Base-by-base conservation (phyloP, 192 early-diverging fungal genomes). In the Mortierella alpina region DNA sequence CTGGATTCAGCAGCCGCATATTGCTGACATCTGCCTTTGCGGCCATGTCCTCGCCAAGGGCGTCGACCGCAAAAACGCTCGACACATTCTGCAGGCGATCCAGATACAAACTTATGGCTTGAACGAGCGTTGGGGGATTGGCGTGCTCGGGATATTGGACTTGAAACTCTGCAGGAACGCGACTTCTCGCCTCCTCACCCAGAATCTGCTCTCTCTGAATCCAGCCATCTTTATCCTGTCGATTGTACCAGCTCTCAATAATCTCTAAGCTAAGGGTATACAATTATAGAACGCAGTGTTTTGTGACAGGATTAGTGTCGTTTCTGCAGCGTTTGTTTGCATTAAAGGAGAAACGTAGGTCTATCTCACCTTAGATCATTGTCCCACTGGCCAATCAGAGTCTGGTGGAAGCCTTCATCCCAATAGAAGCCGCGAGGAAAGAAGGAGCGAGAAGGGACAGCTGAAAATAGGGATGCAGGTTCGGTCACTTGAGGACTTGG, bases 401-500 rank as follows among this genome's bases (percentile, higher is more conserved):
- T 83, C 69, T 95, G 90, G 68, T 96, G 95, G 78, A 97, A 98
- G 0, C 97, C 97, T 82, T 96, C 95, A 81, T 98, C 97, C 93
- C 97, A 98, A 49, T 96, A 88, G 63, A 97, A 98, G n/a, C 97
- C 97, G 42, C 97, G 88, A 53, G 97, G 96, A 76, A 98, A 98
- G 75, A 98, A 98, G 14, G 97, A 93, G 31, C 97, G 89, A 9
- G 92, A 94, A 2, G 97, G 96, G 2, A 95, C 93, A 0, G 92
- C 91, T 0, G 92, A 89, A 75, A 97, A 96, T 23, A 98, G 82
- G 15, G 88, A 82, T 15, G 86, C 84, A 0, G 97, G 94, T 7
- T 76, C 73, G 54, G 92, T 92, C 17, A 88, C 67, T 66, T 90
- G 59, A 0, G 94, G 90, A 44, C 87, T 56, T 56, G 87, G 63